Base-by-base conservation (phyloP, 306 rosid genomes). In the Castanopsis chinensis region DNA sequence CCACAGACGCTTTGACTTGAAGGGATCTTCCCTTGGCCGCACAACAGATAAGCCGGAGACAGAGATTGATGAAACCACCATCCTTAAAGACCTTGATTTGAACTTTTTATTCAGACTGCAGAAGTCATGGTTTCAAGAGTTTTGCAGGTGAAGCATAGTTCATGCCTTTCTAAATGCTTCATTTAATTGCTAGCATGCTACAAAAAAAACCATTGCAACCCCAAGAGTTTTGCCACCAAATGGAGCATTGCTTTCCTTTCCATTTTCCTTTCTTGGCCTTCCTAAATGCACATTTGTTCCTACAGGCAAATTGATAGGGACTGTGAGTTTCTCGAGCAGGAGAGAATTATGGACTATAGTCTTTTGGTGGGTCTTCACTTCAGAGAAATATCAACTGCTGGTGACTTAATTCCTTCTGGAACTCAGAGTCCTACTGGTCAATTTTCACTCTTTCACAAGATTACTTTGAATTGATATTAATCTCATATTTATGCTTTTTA, bases 311-410 rank as follows among this genome's bases (percentile, higher is more conserved):
- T 92, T 72, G 99, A 94, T 81, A 86, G 75, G 73, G 99, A 94
- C 14, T 94, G 98, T 41, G 99, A 94, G 88, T 88, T 94, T 78
- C 84, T 94, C 27, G 97, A 94, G 76, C 97, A 90, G 25, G 99
- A 94, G 74, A 92, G 97, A 80, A 90, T 92, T 67, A 94, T 92
- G 99, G 99, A 94, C 83, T 94, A 94, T 73, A 94, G 99, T 78
- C 74, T 94, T 54, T 80, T 94, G 41, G 86, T 94, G 78, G 99
- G 99, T 25, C 92, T 94, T 81, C 93, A 90, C 88, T 94, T 94
- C 85, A 86, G 86, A 85, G 88, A 88, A 60, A 89, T 87, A 74
- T 87, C 99, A 17, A 76, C 84, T 35, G 87, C 89, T 25, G 97
- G 97, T 27, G 88, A 90, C 28, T 56, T 92, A 33, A 80, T 91